Evolutionary conservation across 306 rosid species (phyloP).

Genomic region (Cucurbita pepo): DNA sequence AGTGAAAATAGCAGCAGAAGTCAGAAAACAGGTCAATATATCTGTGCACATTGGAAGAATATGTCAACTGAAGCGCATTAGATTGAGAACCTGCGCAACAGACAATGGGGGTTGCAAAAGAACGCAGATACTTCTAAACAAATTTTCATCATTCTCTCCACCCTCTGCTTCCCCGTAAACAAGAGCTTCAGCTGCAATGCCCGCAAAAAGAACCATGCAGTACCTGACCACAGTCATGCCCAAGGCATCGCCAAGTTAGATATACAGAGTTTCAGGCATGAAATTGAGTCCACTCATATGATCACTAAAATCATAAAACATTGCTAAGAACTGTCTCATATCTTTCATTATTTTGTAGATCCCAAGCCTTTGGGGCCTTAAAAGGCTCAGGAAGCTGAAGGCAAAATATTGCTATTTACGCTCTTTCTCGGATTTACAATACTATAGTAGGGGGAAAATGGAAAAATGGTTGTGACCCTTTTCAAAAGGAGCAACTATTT

Average conservation of each 20-base stretch:
- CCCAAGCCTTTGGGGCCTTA: background rate
- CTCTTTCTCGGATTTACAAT: background rate
- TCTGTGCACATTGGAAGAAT: slow-evolving; percentile 3
- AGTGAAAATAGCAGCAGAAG: slow-evolving; percentile 4
- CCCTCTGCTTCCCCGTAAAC: slow-evolving; percentile 94
- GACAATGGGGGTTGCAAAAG: slow-evolving; percentile 79
- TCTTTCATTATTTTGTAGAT: background rate
- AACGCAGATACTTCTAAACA: slow-evolving; percentile 60
- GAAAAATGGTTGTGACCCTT: background rate
- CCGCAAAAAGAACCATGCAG: slow-evolving; percentile 96
- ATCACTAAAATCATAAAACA: background rate
- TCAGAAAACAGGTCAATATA: background rate
- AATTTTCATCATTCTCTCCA: slow-evolving; percentile 94
- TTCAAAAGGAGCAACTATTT: background rate
- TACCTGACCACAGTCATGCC: slow-evolving; percentile 35
- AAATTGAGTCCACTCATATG: background rate
- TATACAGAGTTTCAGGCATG: background rate
- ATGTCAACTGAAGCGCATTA: background rate
- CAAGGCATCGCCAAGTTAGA: background rate
- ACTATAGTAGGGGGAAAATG: background rate
- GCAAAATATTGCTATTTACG: background rate
- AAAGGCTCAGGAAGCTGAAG: background rate
- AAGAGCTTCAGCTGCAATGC: slow-evolving; percentile 96
- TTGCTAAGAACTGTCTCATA: background rate
- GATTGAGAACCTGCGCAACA: slow-evolving; percentile 48